Conservation (phyloP, 306 rosid species). For the Phaseolus lunatus region DNA sequence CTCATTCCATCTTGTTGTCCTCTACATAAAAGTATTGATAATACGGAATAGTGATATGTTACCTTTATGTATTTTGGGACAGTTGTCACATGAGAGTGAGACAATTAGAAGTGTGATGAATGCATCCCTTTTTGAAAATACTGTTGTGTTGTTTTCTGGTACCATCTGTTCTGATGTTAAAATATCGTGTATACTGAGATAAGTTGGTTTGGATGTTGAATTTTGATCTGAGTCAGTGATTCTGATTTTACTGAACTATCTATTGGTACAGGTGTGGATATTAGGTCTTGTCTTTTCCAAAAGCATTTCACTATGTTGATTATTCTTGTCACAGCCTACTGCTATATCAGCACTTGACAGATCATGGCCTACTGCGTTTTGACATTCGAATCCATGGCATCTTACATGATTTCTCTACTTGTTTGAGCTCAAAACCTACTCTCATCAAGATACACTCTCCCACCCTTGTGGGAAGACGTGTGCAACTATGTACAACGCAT, state of each 20-base stretch:
- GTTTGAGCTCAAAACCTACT: slow-evolving; percentile 45
- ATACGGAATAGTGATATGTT: slow-evolving; percentile 31
- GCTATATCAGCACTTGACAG: slow-evolving; percentile 21
- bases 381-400: slow-evolving; percentile 22
- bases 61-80: slow-evolving; percentile 21
- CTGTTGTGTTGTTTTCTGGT: slow-evolving; percentile 5
- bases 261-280: slow-evolving; percentile 38
- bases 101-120: slow-evolving; percentile 23
- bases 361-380: slow-evolving; percentile 10
- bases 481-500: slow-evolving; percentile 59
- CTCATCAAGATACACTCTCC: slow-evolving; percentile 45
- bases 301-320: slow-evolving; percentile 9
- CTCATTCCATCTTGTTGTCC: neutral
- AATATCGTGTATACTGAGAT: slow-evolving; percentile 16
- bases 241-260: slow-evolving; percentile 34
- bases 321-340: slow-evolving; percentile 33
- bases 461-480: slow-evolving; percentile 36
- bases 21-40: neutral
- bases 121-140: slow-evolving; percentile 17
- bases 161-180: slow-evolving; percentile 20
- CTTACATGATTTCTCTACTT: slow-evolving; percentile 37
- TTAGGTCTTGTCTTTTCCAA: slow-evolving; percentile 2
- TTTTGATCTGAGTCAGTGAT: slow-evolving; percentile 11
- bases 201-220: slow-evolving; percentile 32
- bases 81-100: neutral